Conservation (phyloP, 495 filamentous ascomycete genomes). For the Neurospora sp. region DNA sequence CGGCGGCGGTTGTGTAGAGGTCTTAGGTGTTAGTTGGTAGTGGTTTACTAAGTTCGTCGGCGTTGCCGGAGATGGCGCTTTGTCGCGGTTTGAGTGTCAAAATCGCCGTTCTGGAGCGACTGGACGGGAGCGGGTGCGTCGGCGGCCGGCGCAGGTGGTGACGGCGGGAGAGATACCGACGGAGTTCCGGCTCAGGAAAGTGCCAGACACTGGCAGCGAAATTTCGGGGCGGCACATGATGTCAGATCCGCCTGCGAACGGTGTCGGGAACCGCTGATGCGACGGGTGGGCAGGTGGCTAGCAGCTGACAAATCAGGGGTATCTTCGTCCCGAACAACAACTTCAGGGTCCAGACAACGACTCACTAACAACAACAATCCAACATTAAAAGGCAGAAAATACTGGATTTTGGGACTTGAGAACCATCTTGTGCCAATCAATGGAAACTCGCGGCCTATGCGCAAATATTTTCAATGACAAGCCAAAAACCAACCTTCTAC, state of each 20-base stretch:
- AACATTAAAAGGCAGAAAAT: not conserved
- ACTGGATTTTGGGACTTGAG: not conserved
- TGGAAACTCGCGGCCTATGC: not conserved
- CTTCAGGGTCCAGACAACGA: not conserved
- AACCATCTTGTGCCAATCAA: not conserved
- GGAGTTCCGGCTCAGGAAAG: not conserved
- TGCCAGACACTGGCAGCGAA: constrained; percentile 13
- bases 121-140: not conserved
- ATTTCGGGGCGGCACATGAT: constrained; percentile 27
- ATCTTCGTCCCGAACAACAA: not conserved
- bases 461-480: not conserved
- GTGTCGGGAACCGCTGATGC: not conserved
- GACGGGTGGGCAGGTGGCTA: not conserved
- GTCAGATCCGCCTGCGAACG: constrained; percentile 18
- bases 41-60: constrained; percentile 2
- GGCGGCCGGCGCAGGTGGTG: not conserved
- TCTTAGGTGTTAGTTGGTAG: not conserved
- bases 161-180: not conserved
- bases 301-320: constrained; percentile 9
- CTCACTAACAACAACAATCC: not conserved
- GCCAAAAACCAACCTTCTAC: not conserved
- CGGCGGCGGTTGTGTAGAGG: not conserved
- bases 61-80: not conserved
- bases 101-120: not conserved
- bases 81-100: not conserved